These are phyloP conservation scores for Parascedosporium putredinis DNA, from an alignment of 2,329 filamentous ascomycete species.

Conservation along the genomic window DNA sequence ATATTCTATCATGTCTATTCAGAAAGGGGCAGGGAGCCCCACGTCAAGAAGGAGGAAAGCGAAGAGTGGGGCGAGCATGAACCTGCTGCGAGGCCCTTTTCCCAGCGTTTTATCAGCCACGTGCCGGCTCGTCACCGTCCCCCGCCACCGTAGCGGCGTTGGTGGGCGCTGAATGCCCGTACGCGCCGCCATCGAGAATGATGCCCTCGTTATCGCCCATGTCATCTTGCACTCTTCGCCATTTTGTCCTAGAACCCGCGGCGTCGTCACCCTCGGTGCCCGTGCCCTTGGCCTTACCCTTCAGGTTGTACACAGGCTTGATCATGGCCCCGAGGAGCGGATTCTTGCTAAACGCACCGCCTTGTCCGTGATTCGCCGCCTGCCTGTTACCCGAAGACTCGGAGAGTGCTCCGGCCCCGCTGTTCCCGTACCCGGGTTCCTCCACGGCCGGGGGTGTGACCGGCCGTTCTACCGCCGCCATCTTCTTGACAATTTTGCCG, in stretches of 20 bases:
- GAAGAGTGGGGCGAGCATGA: too few relatives aligned
- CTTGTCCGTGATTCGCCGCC: not conserved
- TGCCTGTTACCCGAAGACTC: conserved; percentile 25
- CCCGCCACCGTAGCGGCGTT: conserved; percentile 25
- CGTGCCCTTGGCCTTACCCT: conserved; percentile 42
- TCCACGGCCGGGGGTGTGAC: conserved; percentile 38
- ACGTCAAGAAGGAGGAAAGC: too few relatives aligned
- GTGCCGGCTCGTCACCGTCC: conserved; percentile 5
- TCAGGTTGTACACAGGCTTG: conserved; percentile 46
- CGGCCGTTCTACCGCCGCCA: conserved; percentile 52
- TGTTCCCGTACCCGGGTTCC: conserved; percentile 20
- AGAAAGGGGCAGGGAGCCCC: too few relatives aligned
- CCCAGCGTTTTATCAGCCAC: not conserved
- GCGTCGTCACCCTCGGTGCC: too few relatives aligned
- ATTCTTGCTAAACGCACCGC: conserved; percentile 58
- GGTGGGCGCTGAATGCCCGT: conserved; percentile 32
- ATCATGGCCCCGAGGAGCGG: conserved; percentile 57
- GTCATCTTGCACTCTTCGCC: conserved; percentile 53
- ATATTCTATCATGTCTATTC: too few relatives aligned
- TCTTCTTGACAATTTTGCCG: conserved; percentile 64
- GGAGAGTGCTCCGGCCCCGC: conserved; percentile 16
- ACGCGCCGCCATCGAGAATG: conserved; percentile 46
- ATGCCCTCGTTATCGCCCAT: conserved; percentile 46
- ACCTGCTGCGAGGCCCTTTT: not conserved
- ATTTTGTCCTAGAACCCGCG: conserved; percentile 28